Base-by-base conservation (phyloP, 352 stramenopile genomes). In the Phytophthora sojae region DNA sequence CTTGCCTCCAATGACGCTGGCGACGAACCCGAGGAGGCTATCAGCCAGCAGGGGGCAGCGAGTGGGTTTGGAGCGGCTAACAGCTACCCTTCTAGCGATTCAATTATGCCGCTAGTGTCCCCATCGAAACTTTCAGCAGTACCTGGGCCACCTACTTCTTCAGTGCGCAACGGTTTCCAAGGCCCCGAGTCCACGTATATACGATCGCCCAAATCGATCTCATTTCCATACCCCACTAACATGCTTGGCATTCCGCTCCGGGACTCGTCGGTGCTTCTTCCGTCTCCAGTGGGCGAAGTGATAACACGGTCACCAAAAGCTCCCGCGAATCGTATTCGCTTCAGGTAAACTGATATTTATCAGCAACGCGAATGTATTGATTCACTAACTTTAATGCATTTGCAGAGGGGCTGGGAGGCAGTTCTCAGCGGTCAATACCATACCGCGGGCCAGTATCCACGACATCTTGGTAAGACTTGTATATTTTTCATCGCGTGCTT, bases 331-430 rank as follows among this genome's bases (percentile, higher is more conserved):
- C 60, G 67, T 17, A 62, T 93, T 2, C 76, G 81, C 0, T 91
- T 93, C 37, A 78, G 79, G 81, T 87, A 30, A 76, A 58, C 52
- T 9, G 12, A 21, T 0, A 45, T 61, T 21, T 9, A 23, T 52
- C 19, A 52, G 45, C 42, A 52, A 6, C 35, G 9, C 5, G 26
- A 6, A 19, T 21, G 26, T 49, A 29, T 25, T 23, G 47, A 25
- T 55, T 21, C 32, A 32, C 51, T 69, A 57, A 61, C 17, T 26
- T 52, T 44, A 44, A 45, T 55, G 35, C 21, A 7, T 8, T 55
- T 50, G 21, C 39, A 88, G 79, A 62, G 83, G 85, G 21, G 80
- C 69, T 53, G 83, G 85, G 2, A 78, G 77, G 21, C 85, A 93
- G 64, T 93, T 89, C 47, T 67, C 81, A 30, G 82, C 72, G 1